Base-by-base conservation (phyloP, 345 rosid genomes). In the Citrus hindsii region DNA sequence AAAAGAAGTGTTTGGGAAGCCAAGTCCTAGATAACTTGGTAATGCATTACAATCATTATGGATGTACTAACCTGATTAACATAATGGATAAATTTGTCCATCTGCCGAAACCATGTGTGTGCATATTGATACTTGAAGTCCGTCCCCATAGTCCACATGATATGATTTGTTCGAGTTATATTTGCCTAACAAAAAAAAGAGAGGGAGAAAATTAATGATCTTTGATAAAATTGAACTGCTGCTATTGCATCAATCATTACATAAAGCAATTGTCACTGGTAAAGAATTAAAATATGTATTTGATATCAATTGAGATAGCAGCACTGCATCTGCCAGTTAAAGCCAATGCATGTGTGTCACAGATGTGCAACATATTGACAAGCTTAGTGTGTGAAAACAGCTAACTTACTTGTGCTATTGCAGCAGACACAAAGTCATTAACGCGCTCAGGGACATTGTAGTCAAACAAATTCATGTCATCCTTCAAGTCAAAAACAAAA, bases 101-200 rank as follows among this genome's bases (percentile, higher is more conserved):
- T 87, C 69, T 84, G 84, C 64, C 71, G 72, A 77, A 75, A 89
- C 92, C 92, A 89, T 33, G 90, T 76, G 27, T 74, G 84, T 22
- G 92, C 92, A 71, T 87, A 89, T 55, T 89, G 92, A 76, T 89
- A 89, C 76, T 82, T 79, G 79, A 89, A 89, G 81, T 89, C 90
- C 16, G 87, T 84, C 37, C 92, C 90, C 92, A 89, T 89, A 6
- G 87, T 85, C 85, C 87, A 89, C 92, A 89, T 89, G 24, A 89
- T 64, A 74, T 88, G 92, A 82, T 89, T 85, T n/a, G 89, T 85
- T 22, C 90, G 81, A 74, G 92, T 89, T 75, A 89, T 65, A 71
- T 89, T 89, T 71, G 89, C 92, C 91, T 88, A 81, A 25, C 59
- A 82, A 42, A 73, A 38, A 38, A 38, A 9, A 38, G 2, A 7